phyloP scores from a whole-genome alignment of 1,284 basidiomycete species.

The Trametes hirsuta region DNA sequence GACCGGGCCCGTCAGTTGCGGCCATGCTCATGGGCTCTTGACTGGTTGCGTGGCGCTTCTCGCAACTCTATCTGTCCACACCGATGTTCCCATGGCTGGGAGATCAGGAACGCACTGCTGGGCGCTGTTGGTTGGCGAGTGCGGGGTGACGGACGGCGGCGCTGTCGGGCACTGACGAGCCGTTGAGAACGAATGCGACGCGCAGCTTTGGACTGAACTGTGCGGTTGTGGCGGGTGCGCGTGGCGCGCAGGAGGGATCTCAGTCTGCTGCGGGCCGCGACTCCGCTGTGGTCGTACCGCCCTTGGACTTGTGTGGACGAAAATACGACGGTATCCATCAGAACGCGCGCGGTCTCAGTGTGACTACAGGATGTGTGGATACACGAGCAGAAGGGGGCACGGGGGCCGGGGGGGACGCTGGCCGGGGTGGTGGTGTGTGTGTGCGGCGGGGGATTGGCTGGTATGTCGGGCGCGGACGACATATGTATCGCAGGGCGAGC shows the following conservation, averaged over 20 bases:
- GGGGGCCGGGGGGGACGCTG: neutral
- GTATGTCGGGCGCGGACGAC: neutral
- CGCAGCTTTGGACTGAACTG: neutral
- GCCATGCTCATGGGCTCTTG: neutral
- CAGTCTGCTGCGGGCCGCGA: conserved; percentile 18
- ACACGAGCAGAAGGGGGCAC: conserved; percentile 4
- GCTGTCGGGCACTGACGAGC: neutral
- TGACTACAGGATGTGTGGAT: conserved; percentile 16
- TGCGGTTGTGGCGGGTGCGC: neutral
- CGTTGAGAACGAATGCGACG: neutral
- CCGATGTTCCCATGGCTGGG: neutral
- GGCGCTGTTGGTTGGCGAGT: conserved; percentile 5
- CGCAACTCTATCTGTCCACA: conserved; percentile 5
- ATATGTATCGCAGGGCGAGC: conserved; percentile 2
- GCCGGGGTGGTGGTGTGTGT: conserved; percentile 8
- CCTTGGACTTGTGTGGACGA: neutral
- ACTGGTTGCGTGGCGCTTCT: neutral
- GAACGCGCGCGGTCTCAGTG: conserved; percentile 19
- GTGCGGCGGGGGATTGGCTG: conserved; percentile 3
- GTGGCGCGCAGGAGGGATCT: conserved; percentile 3
- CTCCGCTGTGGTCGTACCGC: conserved; percentile 20
- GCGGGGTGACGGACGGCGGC: neutral
- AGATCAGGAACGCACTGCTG: neutral
- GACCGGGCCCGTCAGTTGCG: conserved; percentile 5
- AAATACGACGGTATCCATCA: conserved; percentile 22